Base-by-base conservation (phyloP, 2,329 filamentous ascomycete genomes). In the Magnaporthiopsis rhizophila region DNA sequence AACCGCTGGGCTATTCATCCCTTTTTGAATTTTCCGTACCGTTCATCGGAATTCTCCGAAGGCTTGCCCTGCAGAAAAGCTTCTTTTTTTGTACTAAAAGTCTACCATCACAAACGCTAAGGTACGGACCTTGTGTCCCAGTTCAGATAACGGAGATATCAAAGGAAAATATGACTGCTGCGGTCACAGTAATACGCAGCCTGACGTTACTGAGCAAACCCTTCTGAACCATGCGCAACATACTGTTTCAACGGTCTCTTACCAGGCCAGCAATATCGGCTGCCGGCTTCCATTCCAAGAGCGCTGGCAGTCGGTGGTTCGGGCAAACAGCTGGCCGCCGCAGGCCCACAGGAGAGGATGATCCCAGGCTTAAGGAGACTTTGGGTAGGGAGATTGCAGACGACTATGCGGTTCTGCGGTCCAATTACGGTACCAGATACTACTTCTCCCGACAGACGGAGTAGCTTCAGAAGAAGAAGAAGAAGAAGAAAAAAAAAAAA, bases 331-430 rank as follows among this genome's bases (percentile, higher is more conserved):
- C 36, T 53, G 21, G 24, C 26, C 60, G 34, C 21, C 24, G 28
- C 26, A 45, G 56, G 9, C 13, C 34, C 28, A 28, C 60, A 8
- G 60, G 59, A 26, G 66, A 70, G 34, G 66, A 70, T 21, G 79
- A 80, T 66, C 76, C 79, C 9, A 73, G 79, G 58, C 68, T 81
- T 32, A 72, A 71, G 12, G 74, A 77, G 12, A 30, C 50, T n/a
- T 65, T 80, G 5, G 79, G 76, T 0, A 74, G 72, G 61, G 68
- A 76, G 65, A 81, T 83, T 62, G 73, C 74, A 53, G 76, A 82
- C 64, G 80, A 82, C 28, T 83, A 79, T 69, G 80, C 80, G 26
- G 66, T 69, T 15, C 73, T 82, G 53, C 76, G 74, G 60, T 77
- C 81, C 11, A 72, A 74, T 60, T 83, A 83, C 67, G 76, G 80